These are phyloP conservation scores for Myxozyma udenii DNA, from an alignment of 805 yeast species.

Conservation along the genomic window DNA sequence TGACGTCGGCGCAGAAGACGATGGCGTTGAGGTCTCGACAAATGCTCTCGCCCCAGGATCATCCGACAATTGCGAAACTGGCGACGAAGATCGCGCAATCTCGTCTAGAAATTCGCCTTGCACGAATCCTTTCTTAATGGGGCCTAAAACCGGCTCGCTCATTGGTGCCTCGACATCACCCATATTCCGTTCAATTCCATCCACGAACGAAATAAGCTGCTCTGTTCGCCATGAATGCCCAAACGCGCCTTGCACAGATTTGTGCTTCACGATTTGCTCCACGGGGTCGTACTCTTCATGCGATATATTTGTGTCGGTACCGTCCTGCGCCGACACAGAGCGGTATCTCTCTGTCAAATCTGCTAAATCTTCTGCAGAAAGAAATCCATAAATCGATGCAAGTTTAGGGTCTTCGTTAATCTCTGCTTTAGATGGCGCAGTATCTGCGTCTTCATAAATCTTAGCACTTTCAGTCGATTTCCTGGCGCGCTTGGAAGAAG, in stretches of 20 bases:
- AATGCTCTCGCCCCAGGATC: too few species aligned
- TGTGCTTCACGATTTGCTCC: neutral
- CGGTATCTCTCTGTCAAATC: conserved; percentile 4
- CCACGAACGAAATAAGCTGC: conserved; percentile 8
- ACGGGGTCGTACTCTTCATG: conserved; percentile 21
- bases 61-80: too few species aligned
- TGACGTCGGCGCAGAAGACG: neutral
- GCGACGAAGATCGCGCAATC: neutral
- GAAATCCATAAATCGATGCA: conserved; percentile 10
- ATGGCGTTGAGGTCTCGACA: neutral
- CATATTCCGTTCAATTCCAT: neutral
- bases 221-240: conserved; percentile 18
- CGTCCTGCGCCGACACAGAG: neutral
- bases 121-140: neutral
- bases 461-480: neutral
- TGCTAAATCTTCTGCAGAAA: conserved; percentile 6
- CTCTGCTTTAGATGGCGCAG: conserved; percentile 10
- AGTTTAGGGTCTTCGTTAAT: neutral
- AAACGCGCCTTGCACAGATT: conserved; percentile 5
- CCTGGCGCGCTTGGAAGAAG: neutral
- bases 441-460: neutral
- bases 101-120: conserved; percentile 11
- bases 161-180: neutral
- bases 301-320: neutral
- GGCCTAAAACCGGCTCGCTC: neutral